Evolutionary conservation across 768 basidiomycete species (phyloP).

Genomic region (Lentinula aciculospora): DNA sequence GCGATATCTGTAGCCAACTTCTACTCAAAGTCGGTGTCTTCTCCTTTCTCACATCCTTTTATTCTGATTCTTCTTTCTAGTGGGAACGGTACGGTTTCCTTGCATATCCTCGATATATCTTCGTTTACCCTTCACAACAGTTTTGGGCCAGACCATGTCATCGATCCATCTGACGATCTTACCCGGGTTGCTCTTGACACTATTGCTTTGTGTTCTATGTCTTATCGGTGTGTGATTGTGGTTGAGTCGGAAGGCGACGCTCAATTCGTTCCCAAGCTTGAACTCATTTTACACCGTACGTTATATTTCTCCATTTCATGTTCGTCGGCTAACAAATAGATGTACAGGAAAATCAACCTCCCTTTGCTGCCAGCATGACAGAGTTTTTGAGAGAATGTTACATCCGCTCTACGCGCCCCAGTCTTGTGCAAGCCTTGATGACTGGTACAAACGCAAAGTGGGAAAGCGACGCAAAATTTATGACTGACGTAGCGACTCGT

Average conservation of each 20-base stretch:
- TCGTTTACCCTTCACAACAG: constrained; percentile 16
- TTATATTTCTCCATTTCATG: neutral
- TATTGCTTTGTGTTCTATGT: constrained; percentile 39
- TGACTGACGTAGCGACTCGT: constrained; percentile 34
- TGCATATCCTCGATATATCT: neutral
- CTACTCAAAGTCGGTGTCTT: constrained; percentile 22
- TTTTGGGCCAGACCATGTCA: constrained; percentile 33
- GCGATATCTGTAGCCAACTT: constrained; percentile 38
- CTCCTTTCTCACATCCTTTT: neutral
- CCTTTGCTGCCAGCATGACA: constrained; percentile 34
- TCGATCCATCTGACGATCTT: constrained; percentile 41
- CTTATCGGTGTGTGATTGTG: constrained; percentile 21
- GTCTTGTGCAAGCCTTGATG: constrained; percentile 29
- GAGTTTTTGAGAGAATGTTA: constrained; percentile 35
- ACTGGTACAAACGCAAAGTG: constrained; percentile 28
- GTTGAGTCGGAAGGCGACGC: neutral
- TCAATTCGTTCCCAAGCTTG: constrained; percentile 20
- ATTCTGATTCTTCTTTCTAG: constrained; percentile 1
- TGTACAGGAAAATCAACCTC: constrained; percentile 25
- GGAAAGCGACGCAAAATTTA: constrained; percentile 32
- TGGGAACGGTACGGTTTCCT: constrained; percentile 31
- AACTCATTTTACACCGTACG: constrained; percentile 40
- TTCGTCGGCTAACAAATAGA: neutral
- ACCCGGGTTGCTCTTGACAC: constrained; percentile 44
- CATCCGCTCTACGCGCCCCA: constrained; percentile 26